Base-by-base conservation (phyloP, 2,329 filamentous ascomycete genomes). In the Stachybotrys chartarum region DNA sequence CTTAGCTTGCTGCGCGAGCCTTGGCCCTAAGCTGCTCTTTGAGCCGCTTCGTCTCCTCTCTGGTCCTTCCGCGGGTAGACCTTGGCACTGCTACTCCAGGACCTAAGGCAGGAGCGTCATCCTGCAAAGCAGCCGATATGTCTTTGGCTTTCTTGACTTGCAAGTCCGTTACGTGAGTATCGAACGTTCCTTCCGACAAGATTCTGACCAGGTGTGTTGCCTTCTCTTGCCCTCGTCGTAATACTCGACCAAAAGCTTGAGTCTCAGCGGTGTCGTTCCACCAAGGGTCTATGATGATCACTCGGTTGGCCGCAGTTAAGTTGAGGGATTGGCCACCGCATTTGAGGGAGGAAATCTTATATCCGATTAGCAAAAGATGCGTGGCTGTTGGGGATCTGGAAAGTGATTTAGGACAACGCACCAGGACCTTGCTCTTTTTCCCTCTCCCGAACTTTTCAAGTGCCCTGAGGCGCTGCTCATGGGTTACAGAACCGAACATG, bases 161-260 rank as follows among this genome's bases (percentile, higher is more conserved):
- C 59, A 89, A 74, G 0, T 66, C 50, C 0, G 78, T 64, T 4
- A 91, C 72, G 0, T 76, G 70, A 10, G 78, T 72, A 56, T 91
- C 87, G 6, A 89, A 79, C 0, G 77, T 80, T 5, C 79, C 72
- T 1, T 72, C 67, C 0, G 84, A 74, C 1, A 83, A 68, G 39
- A 91, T 74, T 0, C 83, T 76, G 1, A 81, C 76, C 56, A 88
- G 78, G 11, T 81, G 72, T 0, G 85, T 85, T 39, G 81, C 71
- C 47, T 85, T 80, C 0, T 64, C 58, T 59, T 93, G 88, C 0
- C 86, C 86, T 3, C 85, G 83, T 6, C 88, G 78, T 60, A 80
- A 81, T 0, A 90, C 80, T 0, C 88, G 79, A 1, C 72, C 72
- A 45, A 78, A 78, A 0, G 81, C 85, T 61, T 90, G 87, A n/a